Evolutionary conservation across 2,329 filamentous ascomycete species (phyloP), one percentile per base, ranked within the genome.

Genomic region (Myriosclerotinia duriaeana): DNA sequence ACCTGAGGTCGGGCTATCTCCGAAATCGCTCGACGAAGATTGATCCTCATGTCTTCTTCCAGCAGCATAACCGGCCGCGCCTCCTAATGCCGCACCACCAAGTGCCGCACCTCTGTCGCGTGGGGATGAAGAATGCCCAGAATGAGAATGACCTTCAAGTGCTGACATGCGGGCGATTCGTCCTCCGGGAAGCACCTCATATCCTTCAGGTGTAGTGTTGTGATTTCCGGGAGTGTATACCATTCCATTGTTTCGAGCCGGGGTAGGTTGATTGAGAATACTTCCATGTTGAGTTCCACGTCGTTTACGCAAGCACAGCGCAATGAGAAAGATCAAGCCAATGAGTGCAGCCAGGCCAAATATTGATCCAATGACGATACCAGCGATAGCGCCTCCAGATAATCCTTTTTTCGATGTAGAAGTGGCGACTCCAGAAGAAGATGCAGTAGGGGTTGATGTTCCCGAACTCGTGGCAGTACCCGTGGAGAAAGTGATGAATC

Each of bases 131-230:
- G 87, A 84, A 67, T 84, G 86, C 0, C 87, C 86, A 30, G 87
- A 84, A 66, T 84, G 86, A 0, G 87, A 87, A 65, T 89, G 86
- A 6, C 88, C 89, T 79, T 97, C 94, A 63, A 99, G 79, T 44
- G 95, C 95, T 50, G 94, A 93, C 95, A 99, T 98, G 66, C 95
- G 89, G 50, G 95, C 92, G 67, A 99, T 95, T 69, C 95, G 89
- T 40, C 92, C 93, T 53, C 93, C 93, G 7, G 93, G 91, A 14
- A 96, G 83, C 20, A 93, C 85, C 72, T 92, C 89, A 70, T 91
- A 90, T 52, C 86, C 88, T 71, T 76, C 75, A 2, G 75, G 74
- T 14, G 76, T 75, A 12, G 76, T 72, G 40, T 74, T 76, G 38
- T 78, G 74, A 64, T 72, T 73, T 17, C 76, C 75, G 14, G 77